Base-by-base conservation (phyloP, 2,329 filamentous ascomycete species). In the Septoria petroselini region DNA sequence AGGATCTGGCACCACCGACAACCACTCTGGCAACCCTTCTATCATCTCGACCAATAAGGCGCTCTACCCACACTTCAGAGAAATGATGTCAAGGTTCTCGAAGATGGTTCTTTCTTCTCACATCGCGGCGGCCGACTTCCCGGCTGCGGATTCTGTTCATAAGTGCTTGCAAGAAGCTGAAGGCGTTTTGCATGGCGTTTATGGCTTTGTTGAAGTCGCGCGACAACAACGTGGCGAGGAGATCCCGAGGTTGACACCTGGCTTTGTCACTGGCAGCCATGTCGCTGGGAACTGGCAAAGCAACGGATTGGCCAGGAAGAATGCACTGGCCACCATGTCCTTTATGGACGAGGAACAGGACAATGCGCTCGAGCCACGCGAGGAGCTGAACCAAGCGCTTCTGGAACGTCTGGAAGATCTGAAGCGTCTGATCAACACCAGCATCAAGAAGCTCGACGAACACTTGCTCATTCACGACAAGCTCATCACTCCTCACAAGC, bases 21-120 rank as follows among this genome's bases (percentile, higher is more conserved):
- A 98, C 65, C 93, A 98, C 68, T 97, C 93, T 15, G 93, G 93
- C 34, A 95, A 97, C 61, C 93, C 93, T 3, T 97, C 93, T n/a
- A 96, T 98, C 63, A 98, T 98, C 53, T 96, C 91, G 5, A 94
- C 89, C 4, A 98, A 98, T 75, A 97, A 97, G 69, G 88, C 90
- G 0, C 76, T 98, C 12, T 97, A 97, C 65, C 93, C 93, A 18
- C 91, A 97, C 70, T 98, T 98, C 71, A 80, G 93, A 46, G 93
- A 97, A 67, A 97, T 97, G 84, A 98, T 98, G 93, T 97, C 93
- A 37, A 91, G 95, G 62, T 98, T 98, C 69, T 97, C 93, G n/a
- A 98, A 98, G 69, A 78, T 98, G 7, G 93, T 98, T 37, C 84
- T 98, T 41, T 98, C 93, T 2, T 97, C 93, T 11, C 93, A 98